phyloP scores from a whole-genome alignment of 352 stramenopile genomes.

The Phytopythium aichiense region DNA sequence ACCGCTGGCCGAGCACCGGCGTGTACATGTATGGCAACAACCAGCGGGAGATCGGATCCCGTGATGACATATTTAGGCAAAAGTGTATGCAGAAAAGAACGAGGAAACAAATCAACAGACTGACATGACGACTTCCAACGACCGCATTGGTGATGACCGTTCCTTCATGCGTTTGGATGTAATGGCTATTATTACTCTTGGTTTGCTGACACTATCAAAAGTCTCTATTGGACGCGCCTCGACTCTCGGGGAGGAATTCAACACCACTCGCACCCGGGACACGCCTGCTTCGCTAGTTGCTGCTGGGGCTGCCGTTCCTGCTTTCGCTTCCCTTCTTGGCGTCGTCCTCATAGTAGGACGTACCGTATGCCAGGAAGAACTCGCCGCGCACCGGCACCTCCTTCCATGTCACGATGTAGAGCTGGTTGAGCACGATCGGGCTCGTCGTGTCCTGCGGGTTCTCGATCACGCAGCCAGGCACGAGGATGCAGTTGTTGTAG shows the following conservation, averaged over 20 bases:
- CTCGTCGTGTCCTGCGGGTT: constrained; percentile 73
- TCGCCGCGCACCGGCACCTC: constrained; percentile 78
- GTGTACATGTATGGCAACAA: not conserved
- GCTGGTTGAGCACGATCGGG: constrained; percentile 76
- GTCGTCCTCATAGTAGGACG: constrained; percentile 87
- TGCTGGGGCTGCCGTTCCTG: not conserved
- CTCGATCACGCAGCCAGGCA: constrained; percentile 78
- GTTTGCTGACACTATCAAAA: constrained; percentile 9
- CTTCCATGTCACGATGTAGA: constrained; percentile 89
- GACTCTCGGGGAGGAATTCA: too few relatives aligned
- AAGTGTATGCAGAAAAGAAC: not conserved
- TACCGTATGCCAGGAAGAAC: constrained; percentile 88
- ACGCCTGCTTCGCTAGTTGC: not conserved
- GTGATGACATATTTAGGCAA: not conserved
- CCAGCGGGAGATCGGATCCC: not conserved
- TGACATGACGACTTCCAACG: not conserved
- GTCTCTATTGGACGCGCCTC: constrained; percentile 3
- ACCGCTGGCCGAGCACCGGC: not conserved
- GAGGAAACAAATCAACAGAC: too few relatives aligned
- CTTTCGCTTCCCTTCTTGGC: constrained; percentile 38
- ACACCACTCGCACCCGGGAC: not conserved
- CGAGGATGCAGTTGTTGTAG: constrained; percentile 90
- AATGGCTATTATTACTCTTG: constrained; percentile 1
- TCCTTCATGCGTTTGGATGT: too few relatives aligned
- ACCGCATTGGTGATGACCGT: not conserved